These are phyloP conservation scores for Leucoagaricus sp. DNA, from an alignment of 1,284 basidiomycete species.

Conservation along the genomic window DNA sequence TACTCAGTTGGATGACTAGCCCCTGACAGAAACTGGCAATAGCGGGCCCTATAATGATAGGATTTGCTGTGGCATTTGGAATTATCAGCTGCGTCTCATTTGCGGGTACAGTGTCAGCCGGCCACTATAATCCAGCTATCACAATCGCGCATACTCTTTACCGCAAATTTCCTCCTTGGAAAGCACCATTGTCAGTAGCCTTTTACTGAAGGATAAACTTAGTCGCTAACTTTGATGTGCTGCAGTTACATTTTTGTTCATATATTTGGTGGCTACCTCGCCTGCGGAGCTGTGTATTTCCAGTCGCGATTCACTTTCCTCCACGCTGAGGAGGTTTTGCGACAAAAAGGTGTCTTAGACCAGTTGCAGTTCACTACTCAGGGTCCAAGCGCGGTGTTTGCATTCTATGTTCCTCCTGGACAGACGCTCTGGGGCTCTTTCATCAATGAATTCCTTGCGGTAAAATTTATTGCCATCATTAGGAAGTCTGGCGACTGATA, in stretches of 20 bases:
- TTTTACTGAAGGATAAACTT: background rate
- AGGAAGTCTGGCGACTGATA: background rate
- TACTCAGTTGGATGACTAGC: background rate
- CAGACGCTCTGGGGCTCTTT: slow-evolving; percentile 4
- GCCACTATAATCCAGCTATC: slow-evolving; percentile 3
- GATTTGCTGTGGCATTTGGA: slow-evolving; percentile 5
- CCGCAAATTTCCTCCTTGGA: background rate
- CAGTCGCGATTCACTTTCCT: background rate
- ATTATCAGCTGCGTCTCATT: background rate
- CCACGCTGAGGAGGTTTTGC: slow-evolving; percentile 2
- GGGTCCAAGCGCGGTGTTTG: slow-evolving; percentile 8
- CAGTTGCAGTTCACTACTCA: background rate
- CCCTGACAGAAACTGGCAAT: background rate
- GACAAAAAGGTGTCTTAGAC: slow-evolving; percentile 2
- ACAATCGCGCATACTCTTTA: slow-evolving; percentile 1
- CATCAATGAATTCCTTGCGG: slow-evolving; percentile 4
- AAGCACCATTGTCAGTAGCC: background rate
- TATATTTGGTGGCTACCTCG: slow-evolving; percentile 6
- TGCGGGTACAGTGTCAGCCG: background rate
- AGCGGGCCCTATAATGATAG: slow-evolving; percentile 9
- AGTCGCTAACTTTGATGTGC: slow-evolving; percentile 4
- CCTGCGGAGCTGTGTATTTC: slow-evolving; percentile 7
- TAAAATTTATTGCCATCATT: background rate
- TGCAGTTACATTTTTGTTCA: slow-evolving; percentile 30
- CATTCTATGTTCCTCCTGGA: slow-evolving; percentile 9